Base-by-base conservation (phyloP, 768 basidiomycete species). In the Lentinula raphanica region DNA sequence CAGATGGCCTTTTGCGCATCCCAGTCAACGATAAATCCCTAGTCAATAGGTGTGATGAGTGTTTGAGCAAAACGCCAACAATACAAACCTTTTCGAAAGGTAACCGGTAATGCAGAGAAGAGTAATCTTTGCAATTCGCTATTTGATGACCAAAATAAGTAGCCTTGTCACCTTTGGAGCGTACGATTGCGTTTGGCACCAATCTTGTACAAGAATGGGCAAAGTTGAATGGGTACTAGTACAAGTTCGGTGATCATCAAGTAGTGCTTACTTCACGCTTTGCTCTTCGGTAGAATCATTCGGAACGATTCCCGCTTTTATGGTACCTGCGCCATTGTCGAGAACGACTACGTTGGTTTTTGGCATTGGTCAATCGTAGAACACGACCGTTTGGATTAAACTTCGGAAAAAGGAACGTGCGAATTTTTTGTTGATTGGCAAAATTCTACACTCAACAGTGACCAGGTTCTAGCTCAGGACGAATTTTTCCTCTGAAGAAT, bases 1-100 rank as follows among this genome's bases (percentile, higher is more conserved):
- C 94, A 98, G 5, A 98, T 79, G 17, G 89, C 88, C 70, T 96
- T 96, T 71, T 98, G 86, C 2, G 89, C 89, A 62, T 97, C 94
- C 95, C 95, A 98, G 66, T 96, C 94, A 28, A 92, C 87, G 15
- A 96, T 76, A 71, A 89, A 92, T 27, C 95, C 95, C 95, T 97
- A 69, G 54, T 28, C 4, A 13, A 65, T 70, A 61, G 64, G 60
- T 67, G 53, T 60, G 60, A 59, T n/a, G n/a, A n/a, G n/a, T n/a
- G n/a, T n/a, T n/a, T n/a, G n/a, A n/a, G n/a, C n/a, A n/a, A n/a
- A n/a, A n/a, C n/a, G n/a, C n/a, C n/a, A n/a, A n/a, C n/a, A n/a
- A n/a, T 70, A 64, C 70, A 58, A 65, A 90, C 95, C 82, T 90
- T 87, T 70, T 97, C 95, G 60, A 95, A 88, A 0, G 95, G 91